Conservation (phyloP, 2,329 filamentous ascomycete species). For the Ophiostoma novo-ulmi region DNA sequence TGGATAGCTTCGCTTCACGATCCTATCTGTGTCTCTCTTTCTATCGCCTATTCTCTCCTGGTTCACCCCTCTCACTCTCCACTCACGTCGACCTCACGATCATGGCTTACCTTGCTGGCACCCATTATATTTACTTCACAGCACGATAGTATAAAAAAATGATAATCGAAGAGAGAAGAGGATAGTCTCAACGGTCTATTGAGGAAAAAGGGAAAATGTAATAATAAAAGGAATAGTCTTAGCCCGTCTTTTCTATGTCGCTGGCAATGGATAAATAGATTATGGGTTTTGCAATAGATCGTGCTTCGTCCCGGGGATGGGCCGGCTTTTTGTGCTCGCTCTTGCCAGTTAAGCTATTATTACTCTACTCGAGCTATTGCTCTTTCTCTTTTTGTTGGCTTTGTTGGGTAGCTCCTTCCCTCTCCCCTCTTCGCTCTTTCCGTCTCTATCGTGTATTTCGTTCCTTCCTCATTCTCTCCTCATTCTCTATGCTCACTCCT, state of each 20-base stretch:
- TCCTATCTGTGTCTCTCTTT: neutral
- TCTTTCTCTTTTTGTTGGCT: neutral
- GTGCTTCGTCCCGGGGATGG: slow-evolving; percentile 3
- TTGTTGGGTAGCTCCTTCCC: slow-evolving; percentile 4
- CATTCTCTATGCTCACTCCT: slow-evolving; percentile 9
- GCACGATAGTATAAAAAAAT: neutral
- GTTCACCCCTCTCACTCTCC: neutral
- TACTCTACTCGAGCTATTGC: neutral
- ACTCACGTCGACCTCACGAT: neutral
- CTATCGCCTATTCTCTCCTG: neutral
- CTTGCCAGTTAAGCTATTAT: neutral
- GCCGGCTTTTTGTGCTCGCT: slow-evolving; percentile 3
- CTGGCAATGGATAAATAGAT: neutral
- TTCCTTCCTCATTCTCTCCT: slow-evolving; percentile 7
- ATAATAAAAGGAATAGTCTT: neutral
- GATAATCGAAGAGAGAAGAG: neutral
- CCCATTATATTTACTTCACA: neutral
- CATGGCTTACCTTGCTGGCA: slow-evolving; percentile 1
- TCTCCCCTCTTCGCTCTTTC: neutral
- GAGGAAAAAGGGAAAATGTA: neutral
- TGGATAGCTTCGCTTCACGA: neutral
- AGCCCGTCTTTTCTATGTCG: neutral
- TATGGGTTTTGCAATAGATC: neutral
- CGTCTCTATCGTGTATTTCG: slow-evolving; percentile 1
- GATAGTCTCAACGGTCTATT: neutral